These are phyloP conservation scores for sorghum (Sorghum bicolor) DNA, from an alignment of 176 grass and related monocot species.

Conservation along the genomic window DNA sequence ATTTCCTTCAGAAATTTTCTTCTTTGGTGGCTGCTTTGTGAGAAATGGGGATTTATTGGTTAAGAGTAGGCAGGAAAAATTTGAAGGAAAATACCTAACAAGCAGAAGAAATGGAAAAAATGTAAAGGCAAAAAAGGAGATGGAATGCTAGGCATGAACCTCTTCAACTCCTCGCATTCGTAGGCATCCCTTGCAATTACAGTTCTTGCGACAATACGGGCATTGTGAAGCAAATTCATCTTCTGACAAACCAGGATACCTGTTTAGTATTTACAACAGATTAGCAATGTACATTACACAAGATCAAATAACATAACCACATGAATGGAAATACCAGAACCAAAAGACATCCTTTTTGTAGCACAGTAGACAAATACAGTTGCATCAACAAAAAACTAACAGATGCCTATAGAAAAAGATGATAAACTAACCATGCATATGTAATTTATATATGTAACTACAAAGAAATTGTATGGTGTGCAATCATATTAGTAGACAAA, in stretches of 20 bases:
- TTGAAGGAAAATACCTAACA: neutral
- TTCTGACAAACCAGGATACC: slow-evolving; percentile 60
- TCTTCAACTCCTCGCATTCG: slow-evolving; percentile 41
- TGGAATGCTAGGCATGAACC: slow-evolving; percentile 20
- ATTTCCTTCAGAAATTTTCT: slow-evolving; percentile 42
- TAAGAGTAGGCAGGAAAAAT: neutral
- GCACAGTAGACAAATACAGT: neutral
- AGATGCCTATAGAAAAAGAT: neutral
- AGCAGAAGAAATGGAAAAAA: neutral
- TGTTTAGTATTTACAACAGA: slow-evolving; percentile 1
- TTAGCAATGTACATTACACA: neutral
- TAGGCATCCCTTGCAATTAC: slow-evolving; percentile 71
- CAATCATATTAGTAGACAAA: neutral
- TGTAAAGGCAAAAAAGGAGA: neutral
- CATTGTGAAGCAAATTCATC: slow-evolving; percentile 49
- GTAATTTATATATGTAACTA: neutral
- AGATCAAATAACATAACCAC: neutral
- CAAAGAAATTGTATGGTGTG: neutral
- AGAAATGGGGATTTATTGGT: neutral
- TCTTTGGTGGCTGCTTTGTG: slow-evolving; percentile 44
- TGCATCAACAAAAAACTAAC: neutral
- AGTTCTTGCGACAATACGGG: slow-evolving; percentile 55
- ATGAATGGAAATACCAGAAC: neutral
- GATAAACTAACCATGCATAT: neutral
- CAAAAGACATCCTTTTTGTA: neutral